phyloP scores from a whole-genome alignment of 352 stramenopile species.

The Globisporangium echinulatum region DNA sequence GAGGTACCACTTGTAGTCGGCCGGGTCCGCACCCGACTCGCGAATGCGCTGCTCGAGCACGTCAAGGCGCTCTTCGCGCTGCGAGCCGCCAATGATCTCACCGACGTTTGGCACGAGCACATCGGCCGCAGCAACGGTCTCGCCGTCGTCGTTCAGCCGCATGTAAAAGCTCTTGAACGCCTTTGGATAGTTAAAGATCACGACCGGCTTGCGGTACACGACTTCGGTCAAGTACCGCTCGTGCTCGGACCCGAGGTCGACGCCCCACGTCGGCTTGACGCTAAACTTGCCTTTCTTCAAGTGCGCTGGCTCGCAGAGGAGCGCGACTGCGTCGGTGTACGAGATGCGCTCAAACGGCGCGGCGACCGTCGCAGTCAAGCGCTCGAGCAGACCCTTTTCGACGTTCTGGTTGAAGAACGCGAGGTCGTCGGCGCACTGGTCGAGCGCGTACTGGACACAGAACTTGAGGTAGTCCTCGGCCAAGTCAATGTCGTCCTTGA shows the following conservation, averaged over 20 bases:
- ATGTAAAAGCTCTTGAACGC: slow-evolving; percentile 99
- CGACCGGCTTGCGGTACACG: slow-evolving; percentile 87
- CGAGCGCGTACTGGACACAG: slow-evolving; percentile 90
- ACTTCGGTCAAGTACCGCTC: slow-evolving; percentile 94
- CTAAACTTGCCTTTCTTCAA: slow-evolving; percentile 84
- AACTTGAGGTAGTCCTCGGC: slow-evolving; percentile 96
- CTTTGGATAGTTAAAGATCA: slow-evolving; percentile 99
- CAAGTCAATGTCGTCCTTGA: slow-evolving; percentile 93
- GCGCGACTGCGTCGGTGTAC: slow-evolving; percentile 93
- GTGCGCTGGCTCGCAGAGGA: slow-evolving; percentile 85
- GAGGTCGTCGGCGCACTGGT: slow-evolving; percentile 90
- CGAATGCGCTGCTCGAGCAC: slow-evolving; percentile 75
- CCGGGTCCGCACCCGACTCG: slow-evolving; percentile 67
- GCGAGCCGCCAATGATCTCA: slow-evolving; percentile 97
- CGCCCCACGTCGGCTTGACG: slow-evolving; percentile 90
- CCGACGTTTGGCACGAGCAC: slow-evolving; percentile 95
- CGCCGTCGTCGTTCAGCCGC: slow-evolving; percentile 95
- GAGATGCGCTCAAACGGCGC: slow-evolving; percentile 78
- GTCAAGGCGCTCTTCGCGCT: slow-evolving; percentile 93
- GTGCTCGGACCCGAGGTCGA: slow-evolving; percentile 96
- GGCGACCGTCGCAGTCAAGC: slow-evolving; percentile 37
- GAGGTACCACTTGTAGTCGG: slow-evolving; percentile 96
- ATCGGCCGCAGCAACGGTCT: slow-evolving; percentile 97
- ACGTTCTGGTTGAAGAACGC: slow-evolving; percentile 93
- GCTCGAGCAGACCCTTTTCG: slow-evolving; percentile 85